These are phyloP conservation scores for Nectriaceae sp. DNA, from an alignment of 2,329 filamentous ascomycete species.

Conservation along the genomic window DNA sequence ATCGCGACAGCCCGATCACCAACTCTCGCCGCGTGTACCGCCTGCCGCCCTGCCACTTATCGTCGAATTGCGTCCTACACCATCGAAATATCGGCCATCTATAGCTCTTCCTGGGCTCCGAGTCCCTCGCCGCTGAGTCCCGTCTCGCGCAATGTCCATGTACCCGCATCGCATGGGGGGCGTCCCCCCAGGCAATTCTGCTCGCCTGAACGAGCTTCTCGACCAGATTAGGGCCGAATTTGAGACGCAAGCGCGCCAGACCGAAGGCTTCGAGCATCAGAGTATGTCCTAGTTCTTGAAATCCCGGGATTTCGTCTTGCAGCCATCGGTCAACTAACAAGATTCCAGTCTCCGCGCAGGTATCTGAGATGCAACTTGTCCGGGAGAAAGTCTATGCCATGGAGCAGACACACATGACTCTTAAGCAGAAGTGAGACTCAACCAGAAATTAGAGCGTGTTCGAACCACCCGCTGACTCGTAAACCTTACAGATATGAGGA, in stretches of 20 bases:
- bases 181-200: constrained; percentile 59
- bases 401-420: constrained; percentile 83
- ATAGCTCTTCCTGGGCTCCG: background rate
- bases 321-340: constrained; percentile 18
- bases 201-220: constrained; percentile 85
- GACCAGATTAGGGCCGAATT: constrained; percentile 91
- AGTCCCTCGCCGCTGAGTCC: constrained; percentile 18
- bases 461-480: too few relatives aligned
- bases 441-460: too few relatives aligned
- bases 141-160: constrained; percentile 64
- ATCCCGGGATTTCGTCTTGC: background rate
- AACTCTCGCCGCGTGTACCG: constrained; percentile 4
- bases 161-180: constrained; percentile 84
- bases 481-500: constrained; percentile 85
- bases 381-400: constrained; percentile 90
- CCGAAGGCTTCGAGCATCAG: constrained; percentile 88
- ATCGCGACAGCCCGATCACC: constrained; percentile 9
- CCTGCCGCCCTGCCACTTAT: constrained; percentile 4
- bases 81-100: background rate
- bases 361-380: constrained; percentile 94
- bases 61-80: background rate
- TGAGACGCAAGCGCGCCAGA: constrained; percentile 78
- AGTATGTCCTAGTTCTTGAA: constrained; percentile 62
- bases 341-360: constrained; percentile 76
- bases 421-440: constrained; percentile 82